These are phyloP conservation scores for Sicyos edulis DNA, from an alignment of 306 rosid species.

Conservation along the genomic window DNA sequence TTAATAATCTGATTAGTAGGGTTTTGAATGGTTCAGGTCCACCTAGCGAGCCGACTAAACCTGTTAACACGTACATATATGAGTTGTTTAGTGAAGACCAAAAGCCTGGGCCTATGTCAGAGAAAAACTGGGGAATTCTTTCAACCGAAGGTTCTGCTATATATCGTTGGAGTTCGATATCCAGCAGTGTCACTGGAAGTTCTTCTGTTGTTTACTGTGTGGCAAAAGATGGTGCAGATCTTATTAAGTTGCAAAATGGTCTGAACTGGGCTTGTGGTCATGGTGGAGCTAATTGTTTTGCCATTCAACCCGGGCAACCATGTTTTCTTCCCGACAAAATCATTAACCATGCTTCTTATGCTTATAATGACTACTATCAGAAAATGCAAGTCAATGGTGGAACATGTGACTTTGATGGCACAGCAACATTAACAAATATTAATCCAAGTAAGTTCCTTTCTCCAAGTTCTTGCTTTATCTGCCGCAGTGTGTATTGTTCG, in stretches of 20 bases:
- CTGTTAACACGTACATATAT: slow-evolving; percentile 68
- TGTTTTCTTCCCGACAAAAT: slow-evolving; percentile 60
- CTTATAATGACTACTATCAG: slow-evolving; percentile 78
- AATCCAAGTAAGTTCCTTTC: slow-evolving; percentile 72
- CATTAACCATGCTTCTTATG: slow-evolving; percentile 77
- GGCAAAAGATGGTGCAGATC: slow-evolving; percentile 56
- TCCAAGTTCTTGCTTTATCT: slow-evolving; percentile 17
- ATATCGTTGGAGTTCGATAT: slow-evolving; percentile 48
- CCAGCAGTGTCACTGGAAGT: slow-evolving; percentile 37
- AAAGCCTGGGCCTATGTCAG: slow-evolving; percentile 69
- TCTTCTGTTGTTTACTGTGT: slow-evolving; percentile 62
- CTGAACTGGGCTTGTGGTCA: slow-evolving; percentile 87
- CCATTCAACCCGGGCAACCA: slow-evolving; percentile 61
- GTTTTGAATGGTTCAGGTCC: slow-evolving; percentile 76
- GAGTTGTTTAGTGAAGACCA: slow-evolving; percentile 88
- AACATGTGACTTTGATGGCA: slow-evolving; percentile 80
- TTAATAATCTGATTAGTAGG: slow-evolving; percentile 54
- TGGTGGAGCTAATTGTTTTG: slow-evolving; percentile 65
- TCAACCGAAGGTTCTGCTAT: slow-evolving; percentile 52
- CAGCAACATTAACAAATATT: slow-evolving; percentile 41
- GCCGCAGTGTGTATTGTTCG: neutral
- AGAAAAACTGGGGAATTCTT: slow-evolving; percentile 62
- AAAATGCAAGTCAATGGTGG: slow-evolving; percentile 65
- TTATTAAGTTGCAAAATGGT: slow-evolving; percentile 63
- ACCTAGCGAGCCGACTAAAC: slow-evolving; percentile 58